Conservation (phyloP, 2,329 filamentous ascomycete genomes). For the Fusarium neocosmosporiellum region DNA sequence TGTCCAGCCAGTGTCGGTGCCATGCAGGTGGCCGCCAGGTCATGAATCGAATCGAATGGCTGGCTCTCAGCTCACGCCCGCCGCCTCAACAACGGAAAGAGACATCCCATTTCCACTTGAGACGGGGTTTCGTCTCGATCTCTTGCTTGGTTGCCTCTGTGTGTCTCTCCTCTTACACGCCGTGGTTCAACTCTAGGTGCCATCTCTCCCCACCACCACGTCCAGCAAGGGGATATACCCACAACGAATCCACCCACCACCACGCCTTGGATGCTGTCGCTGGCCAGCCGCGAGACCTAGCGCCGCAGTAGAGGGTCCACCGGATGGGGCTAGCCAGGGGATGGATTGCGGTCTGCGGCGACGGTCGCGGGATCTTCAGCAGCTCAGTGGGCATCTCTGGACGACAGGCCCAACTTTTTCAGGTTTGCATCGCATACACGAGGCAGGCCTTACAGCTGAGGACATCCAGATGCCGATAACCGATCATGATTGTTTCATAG, state of each 20-base stretch:
- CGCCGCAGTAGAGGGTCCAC: neutral
- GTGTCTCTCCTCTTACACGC: neutral
- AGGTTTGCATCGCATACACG: neutral
- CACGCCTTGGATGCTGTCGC: neutral
- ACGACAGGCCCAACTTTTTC: neutral
- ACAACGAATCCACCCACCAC: neutral
- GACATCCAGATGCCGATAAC: neutral
- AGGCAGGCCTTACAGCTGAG: neutral
- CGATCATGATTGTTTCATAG: neutral
- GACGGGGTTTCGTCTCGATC: neutral
- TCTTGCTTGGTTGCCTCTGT: neutral
- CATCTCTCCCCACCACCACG: neutral
- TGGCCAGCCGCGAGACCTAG: neutral
- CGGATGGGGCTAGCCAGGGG: neutral
- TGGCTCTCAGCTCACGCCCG: constrained; percentile 10
- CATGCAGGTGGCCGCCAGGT: constrained; percentile 15
- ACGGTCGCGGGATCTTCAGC: neutral
- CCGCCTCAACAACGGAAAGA: neutral
- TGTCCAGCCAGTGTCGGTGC: constrained; percentile 3
- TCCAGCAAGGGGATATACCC: neutral
- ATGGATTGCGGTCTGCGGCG: neutral
- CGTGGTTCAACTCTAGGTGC: neutral
- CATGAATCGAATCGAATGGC: constrained; percentile 1
- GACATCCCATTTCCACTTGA: neutral
- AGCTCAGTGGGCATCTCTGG: neutral